A percentile compares a stretch with the other conserved stretches of the same genome.
Conservation (phyloP, 1,139 yeast species). For the Blastobotrys ciferrii region DNA sequence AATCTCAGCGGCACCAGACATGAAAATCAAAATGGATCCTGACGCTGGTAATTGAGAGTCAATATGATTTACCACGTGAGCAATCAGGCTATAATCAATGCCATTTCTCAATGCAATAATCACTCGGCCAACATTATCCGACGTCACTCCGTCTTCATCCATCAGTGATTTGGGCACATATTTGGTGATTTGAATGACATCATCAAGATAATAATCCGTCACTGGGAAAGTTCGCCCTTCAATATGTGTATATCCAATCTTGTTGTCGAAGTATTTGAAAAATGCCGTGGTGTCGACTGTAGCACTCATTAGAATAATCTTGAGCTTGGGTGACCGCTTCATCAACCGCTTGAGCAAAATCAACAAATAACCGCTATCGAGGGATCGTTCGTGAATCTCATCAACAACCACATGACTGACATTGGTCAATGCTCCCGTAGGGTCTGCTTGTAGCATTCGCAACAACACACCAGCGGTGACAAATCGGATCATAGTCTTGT, state of each 20-base stretch:
- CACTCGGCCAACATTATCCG: conserved; percentile 34
- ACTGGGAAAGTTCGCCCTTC: conserved; percentile 95
- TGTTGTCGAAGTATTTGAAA: conserved; percentile 54
- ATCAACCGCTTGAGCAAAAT: conserved; percentile 60
- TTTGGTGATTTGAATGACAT: conserved; percentile 53
- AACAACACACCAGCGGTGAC: conserved; percentile 91
- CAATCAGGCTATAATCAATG: conserved; percentile 71
- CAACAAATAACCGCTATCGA: conserved; percentile 83
- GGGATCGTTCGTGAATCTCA: conserved; percentile 94
- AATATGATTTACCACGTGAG: conserved; percentile 52
- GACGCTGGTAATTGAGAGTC: conserved; percentile 48
- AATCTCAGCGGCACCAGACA: conserved; percentile 92
- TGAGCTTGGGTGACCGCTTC: conserved; percentile 43
- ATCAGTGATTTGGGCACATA: conserved; percentile 26
- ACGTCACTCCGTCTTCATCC: conserved; percentile 27
- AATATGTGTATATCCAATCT: conserved; percentile 54
- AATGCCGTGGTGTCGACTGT: conserved; percentile 78
- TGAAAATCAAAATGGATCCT: conserved; percentile 80
- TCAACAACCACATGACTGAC: conserved; percentile 76
- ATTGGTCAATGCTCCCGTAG: conserved; percentile 44
- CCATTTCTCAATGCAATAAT: conserved; percentile 42
- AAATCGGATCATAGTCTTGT: conserved; percentile 68
- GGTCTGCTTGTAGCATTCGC: conserved; percentile 66
- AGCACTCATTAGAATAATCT: conserved; percentile 88
- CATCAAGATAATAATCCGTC: conserved; percentile 67